Evolutionary conservation across 2,329 filamentous ascomycete species (phyloP).

Genomic region (Aplosporella prunicola): DNA sequence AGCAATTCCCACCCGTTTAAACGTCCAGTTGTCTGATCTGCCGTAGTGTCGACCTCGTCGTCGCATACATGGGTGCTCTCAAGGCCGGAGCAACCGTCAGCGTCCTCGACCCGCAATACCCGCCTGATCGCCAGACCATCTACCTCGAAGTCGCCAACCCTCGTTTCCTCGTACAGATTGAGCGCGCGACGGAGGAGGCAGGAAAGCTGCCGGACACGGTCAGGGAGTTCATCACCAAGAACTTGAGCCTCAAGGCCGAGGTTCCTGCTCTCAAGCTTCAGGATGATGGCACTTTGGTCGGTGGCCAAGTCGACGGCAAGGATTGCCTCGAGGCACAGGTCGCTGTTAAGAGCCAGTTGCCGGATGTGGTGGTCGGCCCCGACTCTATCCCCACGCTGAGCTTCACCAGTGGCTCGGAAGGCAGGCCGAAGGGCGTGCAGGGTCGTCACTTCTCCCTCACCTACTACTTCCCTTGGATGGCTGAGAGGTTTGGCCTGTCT

Average conservation of each 20-base stretch:
- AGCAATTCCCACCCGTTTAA: not conserved
- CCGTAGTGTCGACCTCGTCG: constrained; percentile 56
- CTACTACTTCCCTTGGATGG: constrained; percentile 92
- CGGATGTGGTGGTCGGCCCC: constrained; percentile 72
- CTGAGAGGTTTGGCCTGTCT: constrained; percentile 65
- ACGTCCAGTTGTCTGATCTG: constrained; percentile 5
- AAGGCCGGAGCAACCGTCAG: constrained; percentile 52
- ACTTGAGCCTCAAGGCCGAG: constrained; percentile 62
- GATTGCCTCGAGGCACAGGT: constrained; percentile 56
- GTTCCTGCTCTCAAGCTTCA: constrained; percentile 64
- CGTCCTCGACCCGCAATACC: constrained; percentile 71
- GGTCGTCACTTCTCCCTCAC: constrained; percentile 80
- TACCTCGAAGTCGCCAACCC: constrained; percentile 74
- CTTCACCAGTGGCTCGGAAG: constrained; percentile 58
- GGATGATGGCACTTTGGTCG: constrained; percentile 62
- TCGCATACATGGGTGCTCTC: constrained; percentile 67
- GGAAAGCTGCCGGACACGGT: constrained; percentile 53
- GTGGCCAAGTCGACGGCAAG: constrained; percentile 54
- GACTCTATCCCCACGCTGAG: constrained; percentile 69
- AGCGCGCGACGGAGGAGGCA: constrained; percentile 59
- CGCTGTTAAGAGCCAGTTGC: constrained; percentile 45
- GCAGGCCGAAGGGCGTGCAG: constrained; percentile 74
- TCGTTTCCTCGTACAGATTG: constrained; percentile 61
- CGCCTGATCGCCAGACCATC: constrained; percentile 69
- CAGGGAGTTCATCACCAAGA: constrained; percentile 59